Base-by-base conservation (phyloP, 495 filamentous ascomycete species). In the Choiromyces venosus region DNA sequence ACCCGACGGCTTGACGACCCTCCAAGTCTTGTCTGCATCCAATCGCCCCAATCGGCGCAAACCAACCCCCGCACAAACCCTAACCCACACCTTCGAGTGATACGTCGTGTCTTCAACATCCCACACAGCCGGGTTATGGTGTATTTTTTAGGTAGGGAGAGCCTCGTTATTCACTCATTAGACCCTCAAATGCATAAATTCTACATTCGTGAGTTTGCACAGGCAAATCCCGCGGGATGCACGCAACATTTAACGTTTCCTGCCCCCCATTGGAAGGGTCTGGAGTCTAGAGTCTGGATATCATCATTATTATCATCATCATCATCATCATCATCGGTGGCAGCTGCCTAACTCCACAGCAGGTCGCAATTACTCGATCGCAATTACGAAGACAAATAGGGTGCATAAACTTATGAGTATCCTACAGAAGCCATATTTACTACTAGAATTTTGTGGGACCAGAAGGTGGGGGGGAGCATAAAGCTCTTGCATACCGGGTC, bases 261-360 rank as follows among this genome's bases (percentile, higher is more conserved):
- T 33, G 18, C 52, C 52, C 40, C 12, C 12, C 14, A 3, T 7
- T 61, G 16, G 8, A 56, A 14, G 52, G 6, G 52, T 18, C 52
- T 12, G n/a, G 52, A 33, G 52, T 7, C 16, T 6, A 2, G 25
- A 61, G 16, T 14, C 2, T n/a, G n/a, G n/a, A n/a, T n/a, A n/a
- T n/a, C n/a, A n/a, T n/a, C n/a, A n/a, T n/a, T n/a, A n/a, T n/a
- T n/a, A n/a, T n/a, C n/a, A n/a, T n/a, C n/a, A n/a, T n/a, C n/a
- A n/a, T n/a, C n/a, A n/a, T n/a, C n/a, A n/a, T n/a, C n/a, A 56
- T 14, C 2, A 10, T n/a, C 25, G n/a, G n/a, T 3, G 3, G 14
- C 16, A 29, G n/a, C n/a, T n/a, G 14, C n/a, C 0, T 10, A 4
- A 4, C 52, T 5, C 52, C n/a, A 25, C n/a, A 0, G 9, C 0